A percentile compares a stretch with the other conserved stretches of the same genome.
Conservation (phyloP, 192 early-diverging fungal species). For the Gryganskiella cystojenkinii region DNA sequence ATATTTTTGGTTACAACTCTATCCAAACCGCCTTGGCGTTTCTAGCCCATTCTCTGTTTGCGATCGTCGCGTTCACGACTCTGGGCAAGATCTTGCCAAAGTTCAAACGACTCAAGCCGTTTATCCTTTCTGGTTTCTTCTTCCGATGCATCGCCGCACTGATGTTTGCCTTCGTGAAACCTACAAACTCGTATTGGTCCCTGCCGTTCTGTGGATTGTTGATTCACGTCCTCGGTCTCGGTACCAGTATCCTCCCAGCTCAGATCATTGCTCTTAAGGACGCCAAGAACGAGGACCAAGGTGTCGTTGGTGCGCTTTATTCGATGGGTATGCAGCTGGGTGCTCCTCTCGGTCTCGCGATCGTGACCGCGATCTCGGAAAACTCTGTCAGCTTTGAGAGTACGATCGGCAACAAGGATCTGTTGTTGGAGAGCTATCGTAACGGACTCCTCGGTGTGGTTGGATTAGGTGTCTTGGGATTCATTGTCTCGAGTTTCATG, state of each 20-base stretch:
- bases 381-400: slow-evolving; percentile 23
- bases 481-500: slow-evolving; percentile 17
- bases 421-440: slow-evolving; percentile 43
- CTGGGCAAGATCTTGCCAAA: slow-evolving; percentile 55
- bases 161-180: slow-evolving; percentile 35
- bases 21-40: slow-evolving; percentile 56
- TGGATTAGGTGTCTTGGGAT: slow-evolving; percentile 32
- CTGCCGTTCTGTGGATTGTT: slow-evolving; percentile 44
- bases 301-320: slow-evolving; percentile 49
- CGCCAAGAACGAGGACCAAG: slow-evolving; percentile 46
- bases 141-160: slow-evolving; percentile 25
- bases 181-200: slow-evolving; percentile 37
- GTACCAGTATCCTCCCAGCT: slow-evolving; percentile 23
- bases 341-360: slow-evolving; percentile 40
- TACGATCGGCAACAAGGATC: neutral
- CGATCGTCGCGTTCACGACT: slow-evolving; percentile 34
- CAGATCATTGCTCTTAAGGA: slow-evolving; percentile 49
- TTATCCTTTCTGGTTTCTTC: slow-evolving; percentile 29
- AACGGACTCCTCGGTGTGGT: slow-evolving; percentile 38
- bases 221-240: slow-evolving; percentile 39
- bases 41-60: slow-evolving; percentile 51
- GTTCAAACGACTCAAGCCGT: slow-evolving; percentile 21
- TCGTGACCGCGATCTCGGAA: slow-evolving; percentile 47
- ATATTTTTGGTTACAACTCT: slow-evolving; percentile 51
- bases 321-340: slow-evolving; percentile 50